A percentile compares a stretch with the other conserved stretches of the same genome.
phyloP scores from a whole-genome alignment of 768 basidiomycete species.

The Amanita subjunquillea region DNA sequence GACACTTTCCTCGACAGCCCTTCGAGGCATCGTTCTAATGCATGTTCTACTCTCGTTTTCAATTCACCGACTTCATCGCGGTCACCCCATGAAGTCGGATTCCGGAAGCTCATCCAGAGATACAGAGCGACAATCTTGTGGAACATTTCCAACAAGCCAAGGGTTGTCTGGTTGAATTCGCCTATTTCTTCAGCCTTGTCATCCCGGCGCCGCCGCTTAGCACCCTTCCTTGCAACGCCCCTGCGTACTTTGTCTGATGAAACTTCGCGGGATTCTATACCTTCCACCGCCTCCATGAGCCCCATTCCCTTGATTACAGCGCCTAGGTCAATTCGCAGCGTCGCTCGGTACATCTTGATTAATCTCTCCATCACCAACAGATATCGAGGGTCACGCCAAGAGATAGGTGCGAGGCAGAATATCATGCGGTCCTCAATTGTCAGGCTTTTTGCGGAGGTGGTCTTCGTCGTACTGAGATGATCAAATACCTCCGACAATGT shows the following conservation, averaged over 20 bases:
- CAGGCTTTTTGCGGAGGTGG: constrained; percentile 20
- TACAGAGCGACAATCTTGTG: constrained; percentile 75
- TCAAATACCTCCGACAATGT: background rate
- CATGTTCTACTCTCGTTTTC: constrained; percentile 54
- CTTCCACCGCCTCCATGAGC: constrained; percentile 30
- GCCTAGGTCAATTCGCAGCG: constrained; percentile 32
- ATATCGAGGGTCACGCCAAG: constrained; percentile 33
- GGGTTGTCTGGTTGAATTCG: constrained; percentile 8
- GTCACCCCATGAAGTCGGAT: constrained; percentile 57
- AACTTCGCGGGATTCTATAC: constrained; percentile 19
- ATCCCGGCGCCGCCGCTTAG: background rate
- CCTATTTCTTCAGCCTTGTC: background rate
- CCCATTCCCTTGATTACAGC: constrained; percentile 22
- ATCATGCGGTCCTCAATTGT: constrained; percentile 32
- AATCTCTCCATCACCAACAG: constrained; percentile 26
- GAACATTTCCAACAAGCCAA: constrained; percentile 48
- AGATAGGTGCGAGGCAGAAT: constrained; percentile 42
- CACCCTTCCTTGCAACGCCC: background rate
- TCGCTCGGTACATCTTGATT: constrained; percentile 28
- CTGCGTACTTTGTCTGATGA: background rate
- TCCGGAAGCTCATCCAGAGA: constrained; percentile 75
- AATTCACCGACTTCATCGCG: constrained; percentile 35
- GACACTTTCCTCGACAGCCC: background rate
- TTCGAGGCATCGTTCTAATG: constrained; percentile 44
- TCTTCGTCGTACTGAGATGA: constrained; percentile 16